Conservation (phyloP, 169 alveolate species). For the Eimeria tenella region DNA sequence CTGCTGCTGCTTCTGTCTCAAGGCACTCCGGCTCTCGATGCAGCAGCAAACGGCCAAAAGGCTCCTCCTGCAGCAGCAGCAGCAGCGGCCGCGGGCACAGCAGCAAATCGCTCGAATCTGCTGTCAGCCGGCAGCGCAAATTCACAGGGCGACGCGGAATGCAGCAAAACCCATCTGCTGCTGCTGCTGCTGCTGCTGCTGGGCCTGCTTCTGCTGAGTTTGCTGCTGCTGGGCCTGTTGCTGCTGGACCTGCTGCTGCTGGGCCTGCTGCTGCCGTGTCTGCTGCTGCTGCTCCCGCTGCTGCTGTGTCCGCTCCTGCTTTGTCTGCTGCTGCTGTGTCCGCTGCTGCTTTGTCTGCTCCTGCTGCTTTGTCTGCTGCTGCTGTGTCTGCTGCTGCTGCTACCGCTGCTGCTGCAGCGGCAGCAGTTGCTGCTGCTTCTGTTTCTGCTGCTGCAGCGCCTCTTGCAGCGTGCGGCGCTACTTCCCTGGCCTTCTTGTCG, state of each 20-base stretch:
- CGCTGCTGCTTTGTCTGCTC: no score
- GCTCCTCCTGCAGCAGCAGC: slow-evolving; percentile 5
- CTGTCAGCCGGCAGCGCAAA: slow-evolving; percentile 43
- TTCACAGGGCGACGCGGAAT: slow-evolving; percentile 6
- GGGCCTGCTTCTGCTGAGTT: neutral
- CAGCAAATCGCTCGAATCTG: slow-evolving; percentile 65
- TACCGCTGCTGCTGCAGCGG: no score
- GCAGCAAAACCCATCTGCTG: neutral
- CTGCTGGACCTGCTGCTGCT: neutral
- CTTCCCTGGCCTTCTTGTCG: no score
- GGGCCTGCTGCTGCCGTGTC: no score
- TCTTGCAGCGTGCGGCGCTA: neutral
- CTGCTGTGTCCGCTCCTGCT: no score
- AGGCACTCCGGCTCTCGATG: slow-evolving; percentile 58
- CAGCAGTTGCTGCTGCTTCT: slow-evolving; percentile 39
- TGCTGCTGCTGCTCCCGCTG: no score
- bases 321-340: no score
- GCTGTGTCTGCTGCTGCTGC: no score
- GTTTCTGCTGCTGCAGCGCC: slow-evolving; percentile 33
- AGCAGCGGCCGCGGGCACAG: no score
- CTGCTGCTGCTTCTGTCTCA: slow-evolving; percentile 33
- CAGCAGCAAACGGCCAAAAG: neutral
- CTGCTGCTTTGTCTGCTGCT: no score
- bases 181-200: neutral
- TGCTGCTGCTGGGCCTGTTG: neutral